These are phyloP conservation scores for Pseudopyricularia javanii DNA, from an alignment of 2,329 filamentous ascomycete species.

Conservation along the genomic window DNA sequence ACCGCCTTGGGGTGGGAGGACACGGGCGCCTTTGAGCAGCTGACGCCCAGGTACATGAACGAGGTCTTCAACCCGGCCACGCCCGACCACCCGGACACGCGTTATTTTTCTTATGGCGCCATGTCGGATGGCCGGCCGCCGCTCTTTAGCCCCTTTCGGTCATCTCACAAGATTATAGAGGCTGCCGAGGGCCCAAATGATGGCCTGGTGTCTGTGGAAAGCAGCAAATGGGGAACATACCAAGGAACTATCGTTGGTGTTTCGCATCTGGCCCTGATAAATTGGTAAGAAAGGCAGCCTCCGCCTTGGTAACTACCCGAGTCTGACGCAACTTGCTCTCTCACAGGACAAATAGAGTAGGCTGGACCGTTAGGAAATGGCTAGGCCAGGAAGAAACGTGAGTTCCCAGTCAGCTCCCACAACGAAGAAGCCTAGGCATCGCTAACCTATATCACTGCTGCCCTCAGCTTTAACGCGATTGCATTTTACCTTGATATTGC, in stretches of 20 bases:
- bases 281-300: conserved; percentile 29
- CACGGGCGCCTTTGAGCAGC: conserved; percentile 47
- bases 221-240: conserved; percentile 50
- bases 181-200: conserved; percentile 48
- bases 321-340: neutral
- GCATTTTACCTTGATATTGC: conserved; percentile 55
- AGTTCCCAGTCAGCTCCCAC: conserved; percentile 16
- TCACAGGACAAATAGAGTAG: conserved; percentile 37
- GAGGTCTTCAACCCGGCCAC: conserved; percentile 46
- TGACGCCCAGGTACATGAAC: conserved; percentile 46
- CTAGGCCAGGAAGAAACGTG: conserved; percentile 39
- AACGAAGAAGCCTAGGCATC: neutral
- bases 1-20: conserved; percentile 35
- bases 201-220: conserved; percentile 54
- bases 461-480: conserved; percentile 49
- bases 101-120: conserved; percentile 53
- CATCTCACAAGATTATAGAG: conserved; percentile 36
- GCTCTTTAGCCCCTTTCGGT: conserved; percentile 52
- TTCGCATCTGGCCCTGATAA: conserved; percentile 53
- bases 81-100: conserved; percentile 36
- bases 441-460: neutral
- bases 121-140: conserved; percentile 33
- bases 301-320: neutral
- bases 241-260: conserved; percentile 50
- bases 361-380: conserved; percentile 40